A percentile compares a stretch with the other conserved stretches of the same genome.
Evolutionary conservation across 2,329 filamentous ascomycete genomes (phyloP).

Genomic region (Orbilia quercus): DNA sequence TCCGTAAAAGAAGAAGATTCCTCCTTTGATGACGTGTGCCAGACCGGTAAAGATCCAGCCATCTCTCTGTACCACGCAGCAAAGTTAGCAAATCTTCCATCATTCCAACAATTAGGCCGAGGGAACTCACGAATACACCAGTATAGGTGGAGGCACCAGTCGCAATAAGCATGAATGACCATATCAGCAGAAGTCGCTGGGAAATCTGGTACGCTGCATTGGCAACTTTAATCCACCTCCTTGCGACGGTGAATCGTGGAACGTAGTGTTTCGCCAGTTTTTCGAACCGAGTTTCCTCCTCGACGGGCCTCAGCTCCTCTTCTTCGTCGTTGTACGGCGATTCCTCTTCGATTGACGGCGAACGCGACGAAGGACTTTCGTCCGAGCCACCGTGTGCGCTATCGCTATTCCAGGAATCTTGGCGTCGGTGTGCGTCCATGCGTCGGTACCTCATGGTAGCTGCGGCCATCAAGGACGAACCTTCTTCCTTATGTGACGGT

Average conservation of each 20-base stretch:
- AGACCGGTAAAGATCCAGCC: constrained; percentile 80
- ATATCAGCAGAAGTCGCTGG: constrained; percentile 79
- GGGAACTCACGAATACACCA: constrained; percentile 81
- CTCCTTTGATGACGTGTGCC: constrained; percentile 93
- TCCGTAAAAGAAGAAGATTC: constrained; percentile 94
- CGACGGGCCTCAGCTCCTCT: constrained; percentile 31
- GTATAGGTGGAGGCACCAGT: constrained; percentile 81
- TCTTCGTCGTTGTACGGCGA: constrained; percentile 43
- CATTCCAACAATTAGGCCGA: neutral
- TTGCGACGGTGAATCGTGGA: constrained; percentile 39
- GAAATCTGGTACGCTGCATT: constrained; percentile 73
- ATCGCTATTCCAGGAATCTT: constrained; percentile 52
- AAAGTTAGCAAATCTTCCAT: neutral
- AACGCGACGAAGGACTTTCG: constrained; percentile 42
- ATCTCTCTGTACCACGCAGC: constrained; percentile 69
- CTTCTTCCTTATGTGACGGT: constrained; percentile 64
- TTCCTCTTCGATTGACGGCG: constrained; percentile 47
- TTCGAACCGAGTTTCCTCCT: constrained; percentile 38
- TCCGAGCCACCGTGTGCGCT: constrained; percentile 54
- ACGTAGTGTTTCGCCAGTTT: constrained; percentile 48
- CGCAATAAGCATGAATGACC: constrained; percentile 78
- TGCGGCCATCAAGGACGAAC: constrained; percentile 72
- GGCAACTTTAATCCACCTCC: constrained; percentile 62
- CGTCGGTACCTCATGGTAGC: constrained; percentile 44
- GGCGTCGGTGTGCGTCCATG: constrained; percentile 33